Percentiles rank a stretch among this genome's conserved stretches.
phyloP scores from a whole-genome alignment of 2,329 filamentous ascomycete genomes.

The Claviceps purpurea region DNA sequence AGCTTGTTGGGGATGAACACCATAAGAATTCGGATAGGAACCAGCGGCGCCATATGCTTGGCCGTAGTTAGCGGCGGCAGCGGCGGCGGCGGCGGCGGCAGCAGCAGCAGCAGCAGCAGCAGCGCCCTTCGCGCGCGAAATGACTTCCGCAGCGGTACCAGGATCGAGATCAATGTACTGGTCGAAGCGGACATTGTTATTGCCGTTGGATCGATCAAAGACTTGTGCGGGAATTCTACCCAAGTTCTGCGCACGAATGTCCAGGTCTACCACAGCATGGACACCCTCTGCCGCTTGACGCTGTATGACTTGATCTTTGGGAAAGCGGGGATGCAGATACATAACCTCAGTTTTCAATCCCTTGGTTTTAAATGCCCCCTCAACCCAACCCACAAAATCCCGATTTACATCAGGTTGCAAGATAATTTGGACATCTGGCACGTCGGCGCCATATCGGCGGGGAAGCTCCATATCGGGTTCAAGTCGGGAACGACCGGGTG shows the following conservation, averaged over 20 bases:
- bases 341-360: conserved; percentile 67
- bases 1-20: conserved; percentile 14
- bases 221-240: conserved; percentile 71
- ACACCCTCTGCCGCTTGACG: conserved; percentile 83
- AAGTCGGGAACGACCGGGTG: conserved; percentile 35
- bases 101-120: conserved; percentile 12
- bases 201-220: conserved; percentile 68
- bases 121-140: conserved; percentile 52
- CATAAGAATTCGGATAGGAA: conserved; percentile 20
- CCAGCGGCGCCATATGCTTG: conserved; percentile 16
- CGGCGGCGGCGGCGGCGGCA: conserved; percentile 13
- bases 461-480: conserved; percentile 56
- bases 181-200: conserved; percentile 66
- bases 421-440: conserved; percentile 83
- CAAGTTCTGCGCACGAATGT: conserved; percentile 51
- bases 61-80: conserved; percentile 14
- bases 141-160: conserved; percentile 64
- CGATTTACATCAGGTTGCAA: conserved; percentile 64
- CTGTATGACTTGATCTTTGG: conserved; percentile 66
- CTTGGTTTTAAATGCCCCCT: conserved; percentile 58
- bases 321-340: conserved; percentile 62
- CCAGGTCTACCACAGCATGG: conserved; percentile 67
- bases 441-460: conserved; percentile 55
- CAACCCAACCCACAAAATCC: conserved; percentile 73
- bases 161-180: conserved; percentile 79